Conservation (phyloP, 768 basidiomycete species). For the Bullera alba region DNA sequence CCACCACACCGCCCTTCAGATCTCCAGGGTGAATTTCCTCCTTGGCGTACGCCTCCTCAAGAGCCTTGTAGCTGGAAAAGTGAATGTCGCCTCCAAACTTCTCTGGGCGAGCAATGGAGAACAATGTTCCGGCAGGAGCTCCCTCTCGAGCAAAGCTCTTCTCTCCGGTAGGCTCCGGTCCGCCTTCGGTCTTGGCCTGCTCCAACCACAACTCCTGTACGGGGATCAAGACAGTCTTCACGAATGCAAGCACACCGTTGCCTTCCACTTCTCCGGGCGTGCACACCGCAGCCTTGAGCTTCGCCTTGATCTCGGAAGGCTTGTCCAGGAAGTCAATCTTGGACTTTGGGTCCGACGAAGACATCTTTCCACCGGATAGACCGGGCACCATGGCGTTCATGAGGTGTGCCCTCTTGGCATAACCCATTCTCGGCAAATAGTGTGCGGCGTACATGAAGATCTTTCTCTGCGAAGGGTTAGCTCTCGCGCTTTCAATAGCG, state of each 20-base stretch:
- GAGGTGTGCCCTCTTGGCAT: conserved; percentile 86
- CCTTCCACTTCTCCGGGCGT: conserved; percentile 82
- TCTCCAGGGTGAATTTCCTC: conserved; percentile 82
- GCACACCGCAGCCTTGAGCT: conserved; percentile 87
- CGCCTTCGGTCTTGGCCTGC: conserved; percentile 48
- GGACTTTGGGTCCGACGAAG: conserved; percentile 90
- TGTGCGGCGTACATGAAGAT: conserved; percentile 97
- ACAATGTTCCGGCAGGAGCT: conserved; percentile 74
- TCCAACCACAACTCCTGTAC: conserved; percentile 70
- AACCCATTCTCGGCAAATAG: conserved; percentile 88
- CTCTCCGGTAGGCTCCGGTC: conserved; percentile 50
- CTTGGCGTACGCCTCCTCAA: conserved; percentile 67
- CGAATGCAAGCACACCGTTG: conserved; percentile 83
- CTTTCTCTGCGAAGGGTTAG: conserved; percentile 61
- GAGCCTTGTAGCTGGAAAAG: conserved; percentile 59
- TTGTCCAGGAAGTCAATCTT: conserved; percentile 96
- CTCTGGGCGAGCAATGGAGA: conserved; percentile 67
- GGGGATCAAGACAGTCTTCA: conserved; percentile 79
- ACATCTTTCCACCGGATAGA: conserved; percentile 93
- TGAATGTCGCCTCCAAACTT: conserved; percentile 69
- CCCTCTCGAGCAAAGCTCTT: conserved; percentile 60
- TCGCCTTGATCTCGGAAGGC: conserved; percentile 73
- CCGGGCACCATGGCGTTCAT: conserved; percentile 99
- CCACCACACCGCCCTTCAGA: conserved; percentile 69
- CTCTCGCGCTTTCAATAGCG: conserved; percentile 5